phyloP scores from a whole-genome alignment of 2,329 filamentous ascomycete genomes.

The Drechslerella stenobrocha region DNA sequence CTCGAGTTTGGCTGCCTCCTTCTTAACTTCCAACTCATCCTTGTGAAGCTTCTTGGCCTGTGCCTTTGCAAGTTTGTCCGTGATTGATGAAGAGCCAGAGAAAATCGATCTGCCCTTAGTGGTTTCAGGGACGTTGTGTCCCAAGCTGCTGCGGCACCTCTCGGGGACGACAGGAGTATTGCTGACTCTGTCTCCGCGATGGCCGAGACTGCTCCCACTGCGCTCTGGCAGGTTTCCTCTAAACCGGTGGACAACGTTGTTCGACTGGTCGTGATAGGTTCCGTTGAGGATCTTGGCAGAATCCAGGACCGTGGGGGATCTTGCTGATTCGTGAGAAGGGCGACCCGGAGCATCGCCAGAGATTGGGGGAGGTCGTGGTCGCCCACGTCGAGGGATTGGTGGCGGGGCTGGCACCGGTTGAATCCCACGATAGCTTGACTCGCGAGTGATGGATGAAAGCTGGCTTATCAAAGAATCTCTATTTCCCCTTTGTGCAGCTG shows the following conservation, averaged over 20 bases:
- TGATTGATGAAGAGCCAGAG: not conserved
- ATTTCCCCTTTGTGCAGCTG: slow-evolving; percentile 20
- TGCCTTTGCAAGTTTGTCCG: not conserved
- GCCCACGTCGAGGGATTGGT: slow-evolving; percentile 10
- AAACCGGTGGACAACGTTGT: slow-evolving; percentile 30
- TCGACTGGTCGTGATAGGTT: slow-evolving; percentile 32
- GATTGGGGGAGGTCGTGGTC: not conserved
- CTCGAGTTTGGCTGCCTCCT: not conserved
- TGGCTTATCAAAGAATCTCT: slow-evolving; percentile 31
- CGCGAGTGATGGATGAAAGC: slow-evolving; percentile 12
- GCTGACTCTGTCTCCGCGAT: slow-evolving; percentile 24
- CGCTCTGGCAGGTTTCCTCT: slow-evolving; percentile 28
- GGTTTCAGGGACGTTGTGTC: slow-evolving; percentile 10
- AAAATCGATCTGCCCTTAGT: not conserved
- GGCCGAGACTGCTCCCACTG: slow-evolving; percentile 41
- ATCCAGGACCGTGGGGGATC: too few relatives aligned
- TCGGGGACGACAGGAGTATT: slow-evolving; percentile 13
- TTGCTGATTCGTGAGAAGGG: not conserved
- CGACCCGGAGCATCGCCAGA: not conserved
- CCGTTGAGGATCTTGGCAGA: slow-evolving; percentile 14
- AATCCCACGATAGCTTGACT: slow-evolving; percentile 10
- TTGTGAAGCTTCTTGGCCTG: slow-evolving; percentile 12
- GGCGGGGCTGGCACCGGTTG: slow-evolving; percentile 15
- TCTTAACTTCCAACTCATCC: slow-evolving; percentile 11
- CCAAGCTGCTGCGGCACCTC: slow-evolving; percentile 28